Percentiles rank a stretch among this genome's conserved stretches.
Conservation (phyloP, 352 stramenopile genomes). For the Globisporangium parvum region DNA sequence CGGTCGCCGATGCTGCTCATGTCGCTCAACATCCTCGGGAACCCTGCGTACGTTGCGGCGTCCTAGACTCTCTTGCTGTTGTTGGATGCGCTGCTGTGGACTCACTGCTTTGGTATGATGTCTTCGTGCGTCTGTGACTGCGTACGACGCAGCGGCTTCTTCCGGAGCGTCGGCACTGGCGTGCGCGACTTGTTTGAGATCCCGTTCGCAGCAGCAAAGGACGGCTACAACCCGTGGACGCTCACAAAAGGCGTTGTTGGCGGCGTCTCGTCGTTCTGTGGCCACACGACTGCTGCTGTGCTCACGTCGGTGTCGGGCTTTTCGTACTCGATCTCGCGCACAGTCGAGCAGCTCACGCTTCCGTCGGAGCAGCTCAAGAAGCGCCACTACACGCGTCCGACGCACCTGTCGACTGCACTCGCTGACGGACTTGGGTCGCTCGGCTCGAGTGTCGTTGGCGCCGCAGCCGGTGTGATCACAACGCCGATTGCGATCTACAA, state of each 20-base stretch:
- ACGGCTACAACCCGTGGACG: slow-evolving; percentile 74
- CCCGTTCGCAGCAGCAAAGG: slow-evolving; percentile 49
- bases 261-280: slow-evolving; percentile 65
- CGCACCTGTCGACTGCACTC: slow-evolving; percentile 54
- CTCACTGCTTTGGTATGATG: background rate
- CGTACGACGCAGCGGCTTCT: slow-evolving; percentile 49
- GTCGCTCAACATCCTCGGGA: slow-evolving; percentile 83
- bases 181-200: slow-evolving; percentile 78
- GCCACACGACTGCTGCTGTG: slow-evolving; percentile 58
- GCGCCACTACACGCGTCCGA: slow-evolving; percentile 62
- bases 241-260: slow-evolving; percentile 66
- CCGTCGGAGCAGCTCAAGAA: slow-evolving; percentile 50
- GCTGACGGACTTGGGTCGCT: slow-evolving; percentile 59
- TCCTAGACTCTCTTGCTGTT: background rate
- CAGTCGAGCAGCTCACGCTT: slow-evolving; percentile 75
- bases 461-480: slow-evolving; percentile 66
- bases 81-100: background rate
- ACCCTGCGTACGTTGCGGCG: slow-evolving; percentile 62
- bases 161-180: slow-evolving; percentile 60
- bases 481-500: slow-evolving; percentile 74
- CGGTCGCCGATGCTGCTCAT: slow-evolving; percentile 72
- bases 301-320: slow-evolving; percentile 76
- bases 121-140: too few species aligned
- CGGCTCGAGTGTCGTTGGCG: slow-evolving; percentile 69
- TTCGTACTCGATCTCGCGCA: slow-evolving; percentile 75